Conservation (phyloP, 768 basidiomycete genomes). For the Obba rivulosa region DNA sequence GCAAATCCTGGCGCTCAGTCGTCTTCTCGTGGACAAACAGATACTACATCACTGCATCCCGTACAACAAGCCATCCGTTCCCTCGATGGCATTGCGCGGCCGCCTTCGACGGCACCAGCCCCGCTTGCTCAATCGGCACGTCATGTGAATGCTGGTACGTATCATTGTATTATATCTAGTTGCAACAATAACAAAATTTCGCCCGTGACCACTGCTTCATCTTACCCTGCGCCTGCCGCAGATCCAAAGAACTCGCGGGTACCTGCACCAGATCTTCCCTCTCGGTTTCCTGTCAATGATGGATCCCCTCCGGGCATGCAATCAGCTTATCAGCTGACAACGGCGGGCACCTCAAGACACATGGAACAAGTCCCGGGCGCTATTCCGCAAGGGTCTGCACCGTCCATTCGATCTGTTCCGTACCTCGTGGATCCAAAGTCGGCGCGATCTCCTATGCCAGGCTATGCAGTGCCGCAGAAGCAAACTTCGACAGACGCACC, state of each 20-base stretch:
- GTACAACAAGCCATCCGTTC: slow-evolving; percentile 7
- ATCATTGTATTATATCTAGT: too few species aligned
- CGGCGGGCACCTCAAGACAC: too few species aligned
- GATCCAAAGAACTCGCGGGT: background rate
- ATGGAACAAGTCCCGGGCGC: too few species aligned
- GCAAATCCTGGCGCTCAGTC: background rate
- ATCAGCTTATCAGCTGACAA: too few species aligned
- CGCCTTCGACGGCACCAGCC: slow-evolving; percentile 1
- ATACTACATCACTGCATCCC: background rate
- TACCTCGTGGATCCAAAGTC: too few species aligned
- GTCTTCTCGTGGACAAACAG: background rate
- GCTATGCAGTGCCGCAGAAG: too few species aligned
- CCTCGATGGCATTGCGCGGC: slow-evolving; percentile 1
- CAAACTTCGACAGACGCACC: too few species aligned
- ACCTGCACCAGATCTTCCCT: background rate
- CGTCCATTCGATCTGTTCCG: too few species aligned
- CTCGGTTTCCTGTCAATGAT: background rate
- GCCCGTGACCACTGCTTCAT: background rate
- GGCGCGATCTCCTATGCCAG: too few species aligned
- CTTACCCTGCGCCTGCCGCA: background rate
- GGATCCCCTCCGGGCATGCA: too few species aligned
- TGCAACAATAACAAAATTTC: background rate
- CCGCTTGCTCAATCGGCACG: background rate
- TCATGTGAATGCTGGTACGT: too few species aligned
- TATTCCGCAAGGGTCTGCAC: too few species aligned